Evolutionary conservation across 179 eudicot genomes (phyloP).

Genomic region (Carnegiea gigantea): DNA sequence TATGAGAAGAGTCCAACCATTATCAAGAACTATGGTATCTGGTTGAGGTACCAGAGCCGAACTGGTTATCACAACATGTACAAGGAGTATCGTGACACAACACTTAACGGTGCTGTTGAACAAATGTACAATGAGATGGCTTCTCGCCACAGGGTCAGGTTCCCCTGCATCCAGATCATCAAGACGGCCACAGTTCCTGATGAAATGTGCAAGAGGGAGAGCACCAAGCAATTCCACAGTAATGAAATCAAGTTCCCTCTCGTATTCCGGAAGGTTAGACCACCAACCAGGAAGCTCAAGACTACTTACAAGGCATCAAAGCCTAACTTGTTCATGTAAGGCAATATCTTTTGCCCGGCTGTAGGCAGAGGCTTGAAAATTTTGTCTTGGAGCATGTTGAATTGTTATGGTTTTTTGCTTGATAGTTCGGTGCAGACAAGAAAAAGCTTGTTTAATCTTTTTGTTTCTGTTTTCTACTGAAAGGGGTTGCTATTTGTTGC

Average conservation of each 20-base stretch:
- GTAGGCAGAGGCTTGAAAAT: neutral
- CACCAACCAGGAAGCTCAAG: slow-evolving; percentile 83
- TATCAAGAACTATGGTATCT: slow-evolving; percentile 90
- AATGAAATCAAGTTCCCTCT: slow-evolving; percentile 81
- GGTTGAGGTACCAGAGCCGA: slow-evolving; percentile 85
- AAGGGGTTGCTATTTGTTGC: neutral
- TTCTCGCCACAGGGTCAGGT: slow-evolving; percentile 85
- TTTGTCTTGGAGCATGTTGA: neutral
- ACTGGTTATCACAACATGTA: slow-evolving; percentile 97
- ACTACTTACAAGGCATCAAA: slow-evolving; percentile 85
- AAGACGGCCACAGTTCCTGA: slow-evolving; percentile 84
- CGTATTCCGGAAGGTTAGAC: slow-evolving; percentile 77
- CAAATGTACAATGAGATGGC: slow-evolving; percentile 98
- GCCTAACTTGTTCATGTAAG: slow-evolving; percentile 80
- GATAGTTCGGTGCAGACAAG: neutral
- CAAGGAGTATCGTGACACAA: slow-evolving; percentile 91
- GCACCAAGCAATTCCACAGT: slow-evolving; percentile 82
- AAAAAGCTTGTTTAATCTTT: neutral
- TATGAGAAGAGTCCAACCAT: slow-evolving; percentile 85
- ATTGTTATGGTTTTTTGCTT: neutral
- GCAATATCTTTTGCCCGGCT: neutral
- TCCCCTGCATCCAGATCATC: slow-evolving; percentile 88
- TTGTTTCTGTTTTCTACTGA: neutral
- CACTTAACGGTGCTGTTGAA: slow-evolving; percentile 78
- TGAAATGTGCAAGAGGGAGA: slow-evolving; percentile 83